Conservation (phyloP, 2,329 filamentous ascomycete species). For the Malbranchea zuffiana region DNA sequence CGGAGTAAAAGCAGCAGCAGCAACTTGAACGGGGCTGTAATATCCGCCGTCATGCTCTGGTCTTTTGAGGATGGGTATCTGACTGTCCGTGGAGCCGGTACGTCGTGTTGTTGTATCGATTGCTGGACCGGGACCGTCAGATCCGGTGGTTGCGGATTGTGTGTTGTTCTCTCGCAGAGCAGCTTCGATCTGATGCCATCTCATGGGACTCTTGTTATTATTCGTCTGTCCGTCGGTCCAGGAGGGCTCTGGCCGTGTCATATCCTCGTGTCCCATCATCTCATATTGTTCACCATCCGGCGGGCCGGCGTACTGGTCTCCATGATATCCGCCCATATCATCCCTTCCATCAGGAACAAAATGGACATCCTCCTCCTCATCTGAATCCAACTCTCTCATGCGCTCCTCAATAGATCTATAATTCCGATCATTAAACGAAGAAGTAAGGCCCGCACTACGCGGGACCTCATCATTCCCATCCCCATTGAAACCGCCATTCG, state of each 20-base stretch:
- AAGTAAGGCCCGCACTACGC: too few species aligned
- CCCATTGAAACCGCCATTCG: too few species aligned
- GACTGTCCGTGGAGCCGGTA: neutral
- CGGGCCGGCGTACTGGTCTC: conserved; percentile 12
- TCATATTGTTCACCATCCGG: neutral
- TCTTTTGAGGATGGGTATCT: neutral
- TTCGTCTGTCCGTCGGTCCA: neutral
- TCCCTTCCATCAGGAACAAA: conserved; percentile 20
- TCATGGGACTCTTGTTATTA: conserved; percentile 21
- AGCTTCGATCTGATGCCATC: conserved; percentile 31
- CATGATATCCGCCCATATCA: conserved; percentile 22
- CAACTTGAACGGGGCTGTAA: neutral
- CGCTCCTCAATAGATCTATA: conserved; percentile 22
- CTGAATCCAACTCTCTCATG: conserved; percentile 29
- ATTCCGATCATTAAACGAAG: conserved; percentile 7
- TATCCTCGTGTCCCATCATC: conserved; percentile 5
- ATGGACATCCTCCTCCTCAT: conserved; percentile 25
- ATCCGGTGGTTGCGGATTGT: neutral
- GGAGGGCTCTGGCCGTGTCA: neutral
- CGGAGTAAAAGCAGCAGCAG: conserved; percentile 2
- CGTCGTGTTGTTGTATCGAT: too few species aligned
- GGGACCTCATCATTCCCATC: too few species aligned
- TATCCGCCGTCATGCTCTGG: neutral
- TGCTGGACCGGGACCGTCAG: too few species aligned
- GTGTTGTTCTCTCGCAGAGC: conserved; percentile 16